These are phyloP conservation scores for Fusarium virguliforme DNA, from an alignment of 2,329 filamentous ascomycete genomes.

Conservation along the genomic window DNA sequence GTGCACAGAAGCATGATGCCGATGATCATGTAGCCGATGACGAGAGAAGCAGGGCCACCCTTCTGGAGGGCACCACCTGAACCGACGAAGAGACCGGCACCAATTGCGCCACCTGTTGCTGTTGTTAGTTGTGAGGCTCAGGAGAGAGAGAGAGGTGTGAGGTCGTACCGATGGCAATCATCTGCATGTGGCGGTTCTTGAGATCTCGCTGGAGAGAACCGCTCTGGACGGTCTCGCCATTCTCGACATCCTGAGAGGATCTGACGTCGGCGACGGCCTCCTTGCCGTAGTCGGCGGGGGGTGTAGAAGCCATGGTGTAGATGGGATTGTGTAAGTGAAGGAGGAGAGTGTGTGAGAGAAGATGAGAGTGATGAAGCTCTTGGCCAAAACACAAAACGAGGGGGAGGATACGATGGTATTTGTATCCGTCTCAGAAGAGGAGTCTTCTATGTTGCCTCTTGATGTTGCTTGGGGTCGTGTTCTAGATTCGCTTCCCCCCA, in stretches of 20 bases:
- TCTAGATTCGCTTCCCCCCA: slow-evolving; percentile 36
- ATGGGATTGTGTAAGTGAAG: slow-evolving; percentile 6
- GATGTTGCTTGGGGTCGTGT: slow-evolving; percentile 20
- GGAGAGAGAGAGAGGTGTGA: slow-evolving; percentile 16
- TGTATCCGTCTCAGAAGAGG: slow-evolving; percentile 35
- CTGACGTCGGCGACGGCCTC: slow-evolving; percentile 41
- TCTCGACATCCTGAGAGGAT: slow-evolving; percentile 41
- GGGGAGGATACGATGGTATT: slow-evolving; percentile 35
- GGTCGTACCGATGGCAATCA: slow-evolving; percentile 85
- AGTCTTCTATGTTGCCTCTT: slow-evolving; percentile 18
- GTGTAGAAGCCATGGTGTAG: slow-evolving; percentile 36
- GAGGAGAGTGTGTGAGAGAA: slow-evolving; percentile 1
- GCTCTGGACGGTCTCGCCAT: slow-evolving; percentile 38
- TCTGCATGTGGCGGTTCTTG: slow-evolving; percentile 90
- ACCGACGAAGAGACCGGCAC: slow-evolving; percentile 89
- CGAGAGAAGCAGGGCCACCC: slow-evolving; percentile 84
- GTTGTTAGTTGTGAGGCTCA: slow-evolving; percentile 20
- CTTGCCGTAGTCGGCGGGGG: slow-evolving; percentile 43
- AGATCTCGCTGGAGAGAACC: slow-evolving; percentile 69
- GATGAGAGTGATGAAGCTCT: slow-evolving; percentile 42
- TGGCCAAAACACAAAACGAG: slow-evolving; percentile 24
- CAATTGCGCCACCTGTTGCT: slow-evolving; percentile 58
- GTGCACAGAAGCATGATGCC: slow-evolving; percentile 63
- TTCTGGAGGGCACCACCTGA: slow-evolving; percentile 79
- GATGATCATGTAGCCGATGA: slow-evolving; percentile 76